Conservation (phyloP, 208 protist species). For the Leishmania major region DNA sequence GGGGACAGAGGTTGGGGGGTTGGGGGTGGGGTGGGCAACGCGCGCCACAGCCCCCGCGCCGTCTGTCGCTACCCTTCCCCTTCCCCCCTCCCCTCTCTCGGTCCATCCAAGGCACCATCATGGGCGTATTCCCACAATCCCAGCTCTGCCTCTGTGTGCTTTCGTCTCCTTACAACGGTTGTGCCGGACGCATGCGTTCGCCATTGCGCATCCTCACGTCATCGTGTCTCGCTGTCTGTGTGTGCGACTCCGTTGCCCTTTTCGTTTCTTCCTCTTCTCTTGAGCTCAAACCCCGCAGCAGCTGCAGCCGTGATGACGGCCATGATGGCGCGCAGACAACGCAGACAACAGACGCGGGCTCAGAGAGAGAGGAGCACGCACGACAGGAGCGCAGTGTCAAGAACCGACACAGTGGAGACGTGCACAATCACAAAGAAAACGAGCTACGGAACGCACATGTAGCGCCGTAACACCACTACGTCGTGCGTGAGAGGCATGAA, state of each 20-base stretch:
- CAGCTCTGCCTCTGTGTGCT: not conserved
- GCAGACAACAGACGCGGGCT: not conserved
- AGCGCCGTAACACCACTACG: not conserved
- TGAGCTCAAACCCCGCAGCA: not conserved
- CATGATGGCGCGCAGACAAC: not conserved
- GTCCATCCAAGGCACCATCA: not conserved
- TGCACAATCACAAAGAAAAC: not conserved
- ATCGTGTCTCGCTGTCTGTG: not conserved
- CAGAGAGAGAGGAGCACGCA: not conserved
- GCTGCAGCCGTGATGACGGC: not conserved
- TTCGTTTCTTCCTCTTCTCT: not conserved
- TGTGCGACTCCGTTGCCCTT: not conserved
- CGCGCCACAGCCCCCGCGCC: not conserved
- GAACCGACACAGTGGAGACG: no score
- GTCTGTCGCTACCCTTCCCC: not conserved
- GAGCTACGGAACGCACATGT: not conserved
- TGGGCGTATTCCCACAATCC: no score
- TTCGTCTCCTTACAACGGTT: not conserved
- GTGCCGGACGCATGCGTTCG: not conserved
- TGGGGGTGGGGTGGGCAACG: not conserved
- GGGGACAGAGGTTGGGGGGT: not conserved
- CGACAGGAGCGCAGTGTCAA: not conserved
- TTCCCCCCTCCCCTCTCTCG: no score
- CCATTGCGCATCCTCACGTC: not conserved
- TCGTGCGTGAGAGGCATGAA: not conserved